Base-by-base conservation (phyloP, 805 yeast species). In the Blastobotrys parvus region DNA sequence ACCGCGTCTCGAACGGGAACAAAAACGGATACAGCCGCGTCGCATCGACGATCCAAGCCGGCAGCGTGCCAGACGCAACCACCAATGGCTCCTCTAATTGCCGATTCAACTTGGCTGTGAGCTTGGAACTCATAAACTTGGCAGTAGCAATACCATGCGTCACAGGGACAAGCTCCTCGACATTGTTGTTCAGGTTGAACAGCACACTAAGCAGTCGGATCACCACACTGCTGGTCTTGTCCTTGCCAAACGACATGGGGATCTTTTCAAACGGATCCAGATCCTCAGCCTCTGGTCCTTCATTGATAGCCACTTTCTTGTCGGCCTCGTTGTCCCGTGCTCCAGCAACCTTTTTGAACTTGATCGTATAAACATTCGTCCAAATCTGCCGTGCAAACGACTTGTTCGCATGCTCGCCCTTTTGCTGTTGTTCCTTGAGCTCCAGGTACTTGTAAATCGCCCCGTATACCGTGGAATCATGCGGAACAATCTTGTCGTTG, bases 71-170 rank as follows among this genome's bases (percentile, higher is more conserved):
- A 58, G 94, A 78, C 0, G 94, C 90, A 21, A 90, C 90, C 15
- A 88, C 71, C 42, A 89, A 65, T 0, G 95, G 92, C 49, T 90
- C 97, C 53, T 89, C 96, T 35, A 90, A 62, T 61, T 89, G 97
- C 39, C 94, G 68, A 44, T 83, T 82, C 42, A 92, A 65, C 59
- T 89, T 90, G 0, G 94, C 94, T 4, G 94, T 80, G 16, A 90
- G 60, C 55, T 88, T 88, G 62, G 86, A 77, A 57, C 85, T 88
- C 52, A 80, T 64, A 55, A 87, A 89, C 10, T 48, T 52, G 4
- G 57, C 40, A 13, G 48, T 49, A 0, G 53, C 46, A 7, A 57
- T 25, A 31, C 27, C 23, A 19, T 34, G 39, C 4, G 22, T 38
- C 7, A 11, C 16, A 16, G 34, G 42, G 18, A 49, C 45, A 16